Evolutionary conservation across 139 green algal species (phyloP).

Genomic region (Haematococcus sp.): DNA sequence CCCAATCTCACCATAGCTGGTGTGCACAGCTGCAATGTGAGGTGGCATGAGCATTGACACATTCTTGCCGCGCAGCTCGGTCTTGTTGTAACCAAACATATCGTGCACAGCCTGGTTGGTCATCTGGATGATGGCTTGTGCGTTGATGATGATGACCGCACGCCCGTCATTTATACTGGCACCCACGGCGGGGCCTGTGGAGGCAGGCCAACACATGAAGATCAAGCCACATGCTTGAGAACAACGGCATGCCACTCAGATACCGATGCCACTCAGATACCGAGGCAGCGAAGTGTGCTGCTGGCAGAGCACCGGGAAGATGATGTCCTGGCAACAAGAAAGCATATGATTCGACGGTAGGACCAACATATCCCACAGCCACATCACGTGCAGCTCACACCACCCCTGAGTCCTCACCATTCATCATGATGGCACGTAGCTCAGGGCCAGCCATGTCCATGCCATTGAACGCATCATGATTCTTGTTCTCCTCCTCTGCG

Average conservation of each 20-base stretch:
- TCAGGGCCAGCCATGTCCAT: not conserved
- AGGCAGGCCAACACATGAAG: too few species aligned
- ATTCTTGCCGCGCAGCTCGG: conserved; percentile 47
- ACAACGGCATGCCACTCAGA: too few species aligned
- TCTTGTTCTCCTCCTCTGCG: conserved; percentile 13
- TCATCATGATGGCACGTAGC: not conserved
- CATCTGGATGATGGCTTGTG: conserved; percentile 24
- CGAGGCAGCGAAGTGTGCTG: too few species aligned
- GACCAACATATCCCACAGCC: too few species aligned
- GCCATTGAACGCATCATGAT: not conserved
- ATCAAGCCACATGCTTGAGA: too few species aligned
- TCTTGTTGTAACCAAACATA: conserved; percentile 37
- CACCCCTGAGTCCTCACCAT: too few species aligned
- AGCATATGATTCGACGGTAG: too few species aligned
- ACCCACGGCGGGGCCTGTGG: too few species aligned
- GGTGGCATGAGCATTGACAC: conserved; percentile 44
- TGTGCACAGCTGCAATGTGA: conserved; percentile 35
- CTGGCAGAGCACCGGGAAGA: too few species aligned
- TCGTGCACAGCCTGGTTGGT: conserved; percentile 8
- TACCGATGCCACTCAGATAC: too few species aligned
- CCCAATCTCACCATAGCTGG: conserved; percentile 34
- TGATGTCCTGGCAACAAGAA: too few species aligned
- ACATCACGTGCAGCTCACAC: too few species aligned
- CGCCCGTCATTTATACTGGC: not conserved
- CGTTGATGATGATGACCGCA: conserved; percentile 31